Evolutionary conservation across 176 grass and related monocot species (phyloP).

Genomic region (Avena sativa): DNA sequence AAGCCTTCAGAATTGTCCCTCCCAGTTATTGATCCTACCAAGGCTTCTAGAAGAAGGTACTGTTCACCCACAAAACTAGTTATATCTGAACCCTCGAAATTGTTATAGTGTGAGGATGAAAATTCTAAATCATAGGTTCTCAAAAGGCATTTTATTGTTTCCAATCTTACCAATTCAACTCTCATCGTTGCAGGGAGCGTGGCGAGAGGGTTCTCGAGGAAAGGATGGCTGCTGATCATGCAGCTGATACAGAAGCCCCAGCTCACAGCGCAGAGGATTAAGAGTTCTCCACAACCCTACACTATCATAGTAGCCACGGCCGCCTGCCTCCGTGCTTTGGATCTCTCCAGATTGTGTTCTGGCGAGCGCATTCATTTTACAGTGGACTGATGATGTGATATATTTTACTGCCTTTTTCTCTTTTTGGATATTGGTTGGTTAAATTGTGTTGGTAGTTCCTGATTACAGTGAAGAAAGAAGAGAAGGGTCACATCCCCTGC

Average conservation of each 20-base stretch:
- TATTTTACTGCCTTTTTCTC: conserved; percentile 41
- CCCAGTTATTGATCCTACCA: conserved; percentile 79
- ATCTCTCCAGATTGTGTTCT: conserved; percentile 37
- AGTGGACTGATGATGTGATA: conserved; percentile 43
- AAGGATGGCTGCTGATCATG: conserved; percentile 64
- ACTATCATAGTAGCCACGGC: conserved; percentile 27
- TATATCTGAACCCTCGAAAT: not conserved
- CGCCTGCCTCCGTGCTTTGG: not conserved
- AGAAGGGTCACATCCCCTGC: conserved; percentile 12
- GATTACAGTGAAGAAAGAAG: conserved; percentile 43
- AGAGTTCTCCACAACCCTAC: not conserved
- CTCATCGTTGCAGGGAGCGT: conserved; percentile 59
- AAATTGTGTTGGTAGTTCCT: conserved; percentile 46
- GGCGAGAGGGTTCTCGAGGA: conserved; percentile 93
- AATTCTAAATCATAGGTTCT: not conserved
- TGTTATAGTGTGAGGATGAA: not conserved
- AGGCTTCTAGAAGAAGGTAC: conserved; percentile 89
- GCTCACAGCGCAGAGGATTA: conserved; percentile 51
- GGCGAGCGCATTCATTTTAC: conserved; percentile 48
- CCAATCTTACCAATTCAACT: not conserved
- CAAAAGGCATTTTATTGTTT: not conserved
- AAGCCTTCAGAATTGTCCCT: conserved; percentile 65
- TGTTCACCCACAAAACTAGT: not conserved
- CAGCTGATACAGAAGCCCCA: conserved; percentile 49
- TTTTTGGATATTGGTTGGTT: conserved; percentile 50